phyloP scores from a whole-genome alignment of 2,329 filamentous ascomycete species.

The Colletotrichum tofieldiae region DNA sequence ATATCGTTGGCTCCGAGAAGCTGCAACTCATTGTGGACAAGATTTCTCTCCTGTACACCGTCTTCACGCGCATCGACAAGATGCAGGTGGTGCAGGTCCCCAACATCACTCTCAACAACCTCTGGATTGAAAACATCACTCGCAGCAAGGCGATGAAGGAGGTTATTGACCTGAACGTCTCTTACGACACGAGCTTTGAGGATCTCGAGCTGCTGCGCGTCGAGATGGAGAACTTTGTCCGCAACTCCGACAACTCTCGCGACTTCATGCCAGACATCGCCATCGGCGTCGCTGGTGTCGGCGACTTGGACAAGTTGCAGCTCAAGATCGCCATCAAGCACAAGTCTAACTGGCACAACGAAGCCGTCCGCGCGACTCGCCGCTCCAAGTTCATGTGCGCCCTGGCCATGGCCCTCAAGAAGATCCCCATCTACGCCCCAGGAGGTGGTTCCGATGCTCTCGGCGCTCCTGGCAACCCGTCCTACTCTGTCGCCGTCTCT shows the following conservation, averaged over 20 bases:
- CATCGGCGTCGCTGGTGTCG: constrained; percentile 84
- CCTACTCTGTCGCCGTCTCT: constrained; percentile 84
- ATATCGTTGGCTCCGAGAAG: constrained; percentile 73
- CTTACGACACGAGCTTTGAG: constrained; percentile 90
- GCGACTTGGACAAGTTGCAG: constrained; percentile 89
- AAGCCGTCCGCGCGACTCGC: constrained; percentile 82
- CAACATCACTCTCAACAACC: constrained; percentile 90
- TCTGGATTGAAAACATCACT: constrained; percentile 96
- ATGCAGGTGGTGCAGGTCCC: constrained; percentile 86
- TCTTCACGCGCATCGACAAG: constrained; percentile 84
- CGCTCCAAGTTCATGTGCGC: constrained; percentile 98
- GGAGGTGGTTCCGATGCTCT: constrained; percentile 78
- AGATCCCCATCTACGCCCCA: constrained; percentile 87
- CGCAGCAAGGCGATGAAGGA: constrained; percentile 95
- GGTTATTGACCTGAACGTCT: constrained; percentile 83
- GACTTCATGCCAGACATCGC: constrained; percentile 91
- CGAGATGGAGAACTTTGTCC: constrained; percentile 90
- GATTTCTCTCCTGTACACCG: constrained; percentile 93
- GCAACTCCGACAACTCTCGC: constrained; percentile 85
- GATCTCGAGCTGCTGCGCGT: constrained; percentile 88
- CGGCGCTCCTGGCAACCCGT: constrained; percentile 80
- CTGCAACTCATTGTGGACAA: constrained; percentile 88
- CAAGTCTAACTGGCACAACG: constrained; percentile 95
- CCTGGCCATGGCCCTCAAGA: constrained; percentile 86
- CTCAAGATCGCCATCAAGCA: constrained; percentile 89